phyloP scores from a whole-genome alignment of 148 eudicot species.

The Nepenthes mirabilis region DNA sequence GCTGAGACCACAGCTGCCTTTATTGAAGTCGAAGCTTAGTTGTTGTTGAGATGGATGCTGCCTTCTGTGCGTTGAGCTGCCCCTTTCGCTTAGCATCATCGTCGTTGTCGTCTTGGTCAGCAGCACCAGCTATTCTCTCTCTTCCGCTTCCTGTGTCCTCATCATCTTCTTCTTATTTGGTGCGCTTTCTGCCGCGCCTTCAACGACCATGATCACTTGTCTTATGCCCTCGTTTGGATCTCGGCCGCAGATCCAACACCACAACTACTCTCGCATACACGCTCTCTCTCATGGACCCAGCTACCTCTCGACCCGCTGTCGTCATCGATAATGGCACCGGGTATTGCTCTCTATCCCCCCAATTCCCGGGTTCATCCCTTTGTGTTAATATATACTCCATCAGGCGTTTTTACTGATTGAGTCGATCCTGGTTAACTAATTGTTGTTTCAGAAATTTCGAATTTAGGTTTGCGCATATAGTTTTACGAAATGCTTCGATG shows the following conservation, averaged over 20 bases:
- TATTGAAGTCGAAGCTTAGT: background rate
- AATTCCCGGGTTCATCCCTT: too few species aligned
- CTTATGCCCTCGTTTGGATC: constrained; percentile 30
- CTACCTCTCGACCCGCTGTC: constrained; percentile 74
- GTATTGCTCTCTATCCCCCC: constrained; percentile 13
- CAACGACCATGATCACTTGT: constrained; percentile 43
- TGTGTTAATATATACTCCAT: too few species aligned
- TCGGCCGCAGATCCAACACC: constrained; percentile 38
- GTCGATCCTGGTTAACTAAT: background rate
- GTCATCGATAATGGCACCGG: constrained; percentile 97
- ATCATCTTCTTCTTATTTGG: background rate
- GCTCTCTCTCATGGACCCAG: constrained; percentile 46
- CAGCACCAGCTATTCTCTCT: too few species aligned
- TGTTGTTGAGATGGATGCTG: constrained; percentile 14
- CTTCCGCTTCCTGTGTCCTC: background rate
- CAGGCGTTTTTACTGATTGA: too few species aligned
- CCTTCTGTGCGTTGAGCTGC: constrained; percentile 5
- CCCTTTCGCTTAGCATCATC: constrained; percentile 5
- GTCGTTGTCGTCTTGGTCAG: too few species aligned
- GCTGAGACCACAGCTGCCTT: constrained; percentile 1
- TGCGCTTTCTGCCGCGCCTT: constrained; percentile 7
- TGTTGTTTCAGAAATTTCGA: background rate
- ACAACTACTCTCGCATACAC: background rate
- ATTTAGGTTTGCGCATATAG: constrained; percentile 8
- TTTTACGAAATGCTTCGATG: constrained; percentile 13